Base-by-base conservation (phyloP, 129 eudicot genomes). In the Saposhnikovia divaricata region DNA sequence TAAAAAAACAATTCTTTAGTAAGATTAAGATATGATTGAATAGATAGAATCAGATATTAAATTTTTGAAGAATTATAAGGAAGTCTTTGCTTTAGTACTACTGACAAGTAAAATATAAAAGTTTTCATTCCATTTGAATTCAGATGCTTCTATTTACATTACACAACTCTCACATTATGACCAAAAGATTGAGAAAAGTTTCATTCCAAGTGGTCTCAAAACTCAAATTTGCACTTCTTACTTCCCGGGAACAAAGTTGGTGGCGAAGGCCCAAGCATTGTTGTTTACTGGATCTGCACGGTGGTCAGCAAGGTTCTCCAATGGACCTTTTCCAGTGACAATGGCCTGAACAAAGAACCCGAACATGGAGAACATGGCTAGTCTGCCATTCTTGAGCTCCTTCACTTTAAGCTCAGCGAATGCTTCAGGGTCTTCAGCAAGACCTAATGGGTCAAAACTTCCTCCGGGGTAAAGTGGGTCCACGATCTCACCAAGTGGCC, bases 211-310 rank as follows among this genome's bases (percentile, higher is more conserved):
- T 50, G 23, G 57, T 50, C 57, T 50, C 57, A 50, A 53, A 53
- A 19, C 9, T 5, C 6, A 18, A 53, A 19, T 53, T 53, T 5
- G 25, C 25, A 53, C 25, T 19, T 23, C 11, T 57, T 4, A 57
- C 13, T 57, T 57, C 3, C 66, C 66, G 74, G 85, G 85, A 19
- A 72, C 82, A 72, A 83, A 82, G 85, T 82, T 82, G 28, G 85
- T 78, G 66, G 85, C 85, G 13, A 37, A 82, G 13, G 85, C 82
- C 85, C 85, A 82, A 14, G 87, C 84, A 31, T 84, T 84, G 87
- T 84, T 84, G 87, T 84, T 84, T 3, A 84, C 87, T n/a, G 87
- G 87, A 53, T 84, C 87, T 2, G 84, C 83, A 48, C 80, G 77
- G 80, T 80, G 84, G 72, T 80, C 76, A 6, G 74, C 59, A 2